Evolutionary conservation across 805 yeast species (phyloP).

Genomic region (Lipomyces yamanashiensis): DNA sequence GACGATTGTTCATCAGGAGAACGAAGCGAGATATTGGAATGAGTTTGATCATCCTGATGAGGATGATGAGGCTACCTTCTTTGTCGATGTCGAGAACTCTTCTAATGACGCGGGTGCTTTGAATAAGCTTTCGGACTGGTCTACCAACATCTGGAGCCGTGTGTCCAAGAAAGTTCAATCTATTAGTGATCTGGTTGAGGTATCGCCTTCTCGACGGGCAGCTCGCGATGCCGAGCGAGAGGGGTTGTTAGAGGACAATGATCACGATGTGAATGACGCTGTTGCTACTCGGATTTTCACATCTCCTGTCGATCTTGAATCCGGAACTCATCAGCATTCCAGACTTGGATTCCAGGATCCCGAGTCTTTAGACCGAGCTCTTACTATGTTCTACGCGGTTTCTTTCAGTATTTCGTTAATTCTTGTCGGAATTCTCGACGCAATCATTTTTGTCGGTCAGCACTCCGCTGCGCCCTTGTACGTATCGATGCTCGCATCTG

Average conservation of each 20-base stretch:
- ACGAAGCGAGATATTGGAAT: constrained; percentile 58
- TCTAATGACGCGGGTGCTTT: constrained; percentile 40
- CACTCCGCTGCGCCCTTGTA: constrained; percentile 40
- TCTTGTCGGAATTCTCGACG: constrained; percentile 52
- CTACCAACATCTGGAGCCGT: constrained; percentile 34
- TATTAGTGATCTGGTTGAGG: constrained; percentile 9
- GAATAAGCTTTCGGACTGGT: constrained; percentile 33
- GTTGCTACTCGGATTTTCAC: not conserved
- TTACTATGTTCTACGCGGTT: constrained; percentile 33
- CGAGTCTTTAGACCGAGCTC: constrained; percentile 24
- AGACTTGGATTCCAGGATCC: not conserved
- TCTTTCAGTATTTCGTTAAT: constrained; percentile 45
- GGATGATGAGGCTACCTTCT: constrained; percentile 46
- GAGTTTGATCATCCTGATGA: constrained; percentile 69
- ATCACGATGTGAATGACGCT: not conserved
- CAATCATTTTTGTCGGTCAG: constrained; percentile 48
- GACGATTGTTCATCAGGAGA: constrained; percentile 13
- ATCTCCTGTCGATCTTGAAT: constrained; percentile 9
- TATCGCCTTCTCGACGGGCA: constrained; percentile 26
- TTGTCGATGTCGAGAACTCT: constrained; percentile 41
- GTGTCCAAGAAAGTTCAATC: constrained; percentile 24
- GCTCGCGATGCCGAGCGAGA: constrained; percentile 30
- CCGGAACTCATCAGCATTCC: not conserved
- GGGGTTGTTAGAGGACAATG: constrained; percentile 44
- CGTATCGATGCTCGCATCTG: constrained; percentile 41